phyloP scores from a whole-genome alignment of 2,329 filamentous ascomycete species.

The Nectriaceae sp. region DNA sequence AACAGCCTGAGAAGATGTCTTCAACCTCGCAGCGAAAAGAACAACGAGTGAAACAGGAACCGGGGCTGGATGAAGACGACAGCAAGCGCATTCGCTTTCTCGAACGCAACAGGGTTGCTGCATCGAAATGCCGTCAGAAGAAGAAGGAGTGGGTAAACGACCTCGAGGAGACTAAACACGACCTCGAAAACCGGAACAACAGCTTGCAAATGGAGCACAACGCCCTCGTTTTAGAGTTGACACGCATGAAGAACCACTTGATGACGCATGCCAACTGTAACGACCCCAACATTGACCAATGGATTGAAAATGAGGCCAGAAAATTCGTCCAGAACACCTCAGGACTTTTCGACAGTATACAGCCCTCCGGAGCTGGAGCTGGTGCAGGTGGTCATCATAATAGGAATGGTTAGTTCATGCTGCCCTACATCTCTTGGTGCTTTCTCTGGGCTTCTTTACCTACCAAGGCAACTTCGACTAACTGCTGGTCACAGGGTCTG shows the following conservation, averaged over 20 bases:
- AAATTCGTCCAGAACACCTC: conserved; percentile 43
- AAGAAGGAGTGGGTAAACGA: conserved; percentile 56
- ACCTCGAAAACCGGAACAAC: conserved; percentile 46
- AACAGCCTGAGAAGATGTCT: background rate
- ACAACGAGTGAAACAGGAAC: conserved; percentile 17
- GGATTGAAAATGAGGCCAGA: conserved; percentile 54
- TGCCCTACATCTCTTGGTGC: too few relatives aligned
- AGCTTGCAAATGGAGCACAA: conserved; percentile 46
- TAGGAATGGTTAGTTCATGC: background rate
- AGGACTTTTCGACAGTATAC: background rate
- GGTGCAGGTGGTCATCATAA: background rate
- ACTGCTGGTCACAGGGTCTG: too few relatives aligned
- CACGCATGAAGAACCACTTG: conserved; percentile 49
- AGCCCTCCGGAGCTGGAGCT: background rate
- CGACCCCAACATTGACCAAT: conserved; percentile 53
- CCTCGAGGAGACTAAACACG: conserved; percentile 48
- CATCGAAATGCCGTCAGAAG: conserved; percentile 74
- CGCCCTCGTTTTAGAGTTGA: conserved; percentile 45
- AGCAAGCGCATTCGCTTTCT: conserved; percentile 59
- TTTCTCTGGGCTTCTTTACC: too few relatives aligned
- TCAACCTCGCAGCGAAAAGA: conserved; percentile 7
- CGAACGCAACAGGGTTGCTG: conserved; percentile 71
- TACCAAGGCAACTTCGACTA: too few relatives aligned
- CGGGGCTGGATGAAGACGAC: conserved; percentile 32
- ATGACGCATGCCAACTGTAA: conserved; percentile 56